phyloP scores from a whole-genome alignment of 345 rosid species.

The Rhodamnia argentea region DNA sequence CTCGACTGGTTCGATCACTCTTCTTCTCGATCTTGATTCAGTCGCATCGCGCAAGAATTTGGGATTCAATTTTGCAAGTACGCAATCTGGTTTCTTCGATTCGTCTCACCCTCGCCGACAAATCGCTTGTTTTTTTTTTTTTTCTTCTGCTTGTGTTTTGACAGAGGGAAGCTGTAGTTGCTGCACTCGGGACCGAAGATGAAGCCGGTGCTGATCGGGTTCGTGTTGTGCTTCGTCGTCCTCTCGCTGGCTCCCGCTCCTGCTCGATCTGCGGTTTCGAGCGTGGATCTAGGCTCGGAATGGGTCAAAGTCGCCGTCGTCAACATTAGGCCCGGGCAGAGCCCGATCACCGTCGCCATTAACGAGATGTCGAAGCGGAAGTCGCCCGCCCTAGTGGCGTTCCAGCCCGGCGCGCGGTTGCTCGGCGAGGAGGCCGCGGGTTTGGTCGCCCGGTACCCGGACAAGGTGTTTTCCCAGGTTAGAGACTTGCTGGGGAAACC shows the following conservation, averaged over 20 bases:
- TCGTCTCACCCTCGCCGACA: no score
- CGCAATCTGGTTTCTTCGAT: no score
- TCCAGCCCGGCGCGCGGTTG: slow-evolving; percentile 64
- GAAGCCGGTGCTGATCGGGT: slow-evolving; percentile 19
- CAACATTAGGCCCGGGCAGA: slow-evolving; percentile 77
- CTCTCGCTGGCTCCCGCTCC: slow-evolving; percentile 16
- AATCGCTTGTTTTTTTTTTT: no score
- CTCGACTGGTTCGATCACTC: not conserved
- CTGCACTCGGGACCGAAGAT: slow-evolving; percentile 9
- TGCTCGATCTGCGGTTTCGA: slow-evolving; percentile 72
- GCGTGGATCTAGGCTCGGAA: slow-evolving; percentile 97
- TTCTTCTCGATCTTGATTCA: not conserved
- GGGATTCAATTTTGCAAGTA: no score
- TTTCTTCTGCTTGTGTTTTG: no score
- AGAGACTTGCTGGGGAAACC: slow-evolving; percentile 87
- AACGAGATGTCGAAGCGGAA: slow-evolving; percentile 99
- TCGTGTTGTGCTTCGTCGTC: slow-evolving; percentile 21
- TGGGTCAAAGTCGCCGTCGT: slow-evolving; percentile 91
- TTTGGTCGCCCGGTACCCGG: slow-evolving; percentile 75
- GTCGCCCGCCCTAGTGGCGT: slow-evolving; percentile 81
- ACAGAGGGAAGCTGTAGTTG: not conserved
- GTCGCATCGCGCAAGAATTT: no score
- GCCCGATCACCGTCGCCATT: slow-evolving; percentile 84
- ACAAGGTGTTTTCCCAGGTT: slow-evolving; percentile 66
- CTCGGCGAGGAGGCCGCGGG: slow-evolving; percentile 96